Percentiles rank a stretch among this genome's conserved stretches.
phyloP scores from a whole-genome alignment of 2,329 filamentous ascomycete species.

The Seiridium unicorne region DNA sequence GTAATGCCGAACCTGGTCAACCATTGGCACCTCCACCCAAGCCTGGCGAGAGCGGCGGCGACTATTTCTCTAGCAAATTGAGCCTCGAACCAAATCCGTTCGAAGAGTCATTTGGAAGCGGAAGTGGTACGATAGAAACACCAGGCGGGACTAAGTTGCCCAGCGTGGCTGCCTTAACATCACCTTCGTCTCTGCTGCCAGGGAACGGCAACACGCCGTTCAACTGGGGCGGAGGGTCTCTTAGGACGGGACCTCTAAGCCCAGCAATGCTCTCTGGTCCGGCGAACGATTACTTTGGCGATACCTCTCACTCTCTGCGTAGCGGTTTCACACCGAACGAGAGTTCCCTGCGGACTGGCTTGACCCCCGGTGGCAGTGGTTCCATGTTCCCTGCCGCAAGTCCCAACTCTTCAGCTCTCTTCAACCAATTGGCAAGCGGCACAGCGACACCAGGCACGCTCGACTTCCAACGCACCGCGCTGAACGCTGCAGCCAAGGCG shows the following conservation, averaged over 20 bases:
- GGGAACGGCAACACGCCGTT: conserved; percentile 72
- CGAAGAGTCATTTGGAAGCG: conserved; percentile 82
- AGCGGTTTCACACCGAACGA: conserved; percentile 95
- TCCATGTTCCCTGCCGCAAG: conserved; percentile 96
- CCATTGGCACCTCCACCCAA: conserved; percentile 71
- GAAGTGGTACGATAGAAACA: conserved; percentile 64
- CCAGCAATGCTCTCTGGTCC: conserved; percentile 96
- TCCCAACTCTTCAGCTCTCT: conserved; percentile 80
- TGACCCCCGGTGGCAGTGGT: conserved; percentile 91
- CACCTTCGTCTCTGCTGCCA: conserved; percentile 77
- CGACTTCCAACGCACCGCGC: conserved; percentile 91
- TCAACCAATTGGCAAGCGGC: conserved; percentile 75
- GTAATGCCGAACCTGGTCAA: conserved; percentile 60
- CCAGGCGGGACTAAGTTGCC: conserved; percentile 82
- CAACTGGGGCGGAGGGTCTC: conserved; percentile 78
- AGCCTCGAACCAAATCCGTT: conserved; percentile 93
- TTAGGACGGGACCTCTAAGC: conserved; percentile 89
- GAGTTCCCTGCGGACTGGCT: conserved; percentile 83
- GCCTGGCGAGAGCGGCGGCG: conserved; percentile 47
- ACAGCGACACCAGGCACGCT: conserved; percentile 86
- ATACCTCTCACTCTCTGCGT: conserved; percentile 68
- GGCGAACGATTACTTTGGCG: conserved; percentile 81
- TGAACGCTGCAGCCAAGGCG: conserved; percentile 74
- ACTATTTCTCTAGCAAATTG: conserved; percentile 69
- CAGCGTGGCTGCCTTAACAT: conserved; percentile 86